phyloP scores from a whole-genome alignment of 2,329 filamentous ascomycete species.

The Rutstroemia sp. region DNA sequence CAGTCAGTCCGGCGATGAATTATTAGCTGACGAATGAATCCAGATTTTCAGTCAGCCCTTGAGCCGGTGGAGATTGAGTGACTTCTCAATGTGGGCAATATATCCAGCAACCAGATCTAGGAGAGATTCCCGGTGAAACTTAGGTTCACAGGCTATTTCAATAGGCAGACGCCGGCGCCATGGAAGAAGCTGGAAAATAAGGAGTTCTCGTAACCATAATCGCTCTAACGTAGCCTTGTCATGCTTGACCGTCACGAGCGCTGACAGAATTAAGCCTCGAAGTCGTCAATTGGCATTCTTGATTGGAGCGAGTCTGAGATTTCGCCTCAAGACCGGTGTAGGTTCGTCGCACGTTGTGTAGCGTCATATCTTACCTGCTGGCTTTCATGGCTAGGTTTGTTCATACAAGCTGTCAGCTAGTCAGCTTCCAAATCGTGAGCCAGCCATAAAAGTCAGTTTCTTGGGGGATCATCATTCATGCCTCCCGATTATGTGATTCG shows the following conservation, averaged over 20 bases:
- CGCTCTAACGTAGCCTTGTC: constrained; percentile 3
- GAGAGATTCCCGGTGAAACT: neutral
- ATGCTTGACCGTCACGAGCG: constrained; percentile 1
- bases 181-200: constrained; percentile 2
- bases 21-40: neutral
- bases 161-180: constrained; percentile 5
- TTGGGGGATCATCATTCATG: neutral
- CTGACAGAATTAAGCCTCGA: neutral
- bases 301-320: neutral
- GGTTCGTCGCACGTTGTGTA: neutral
- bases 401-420: neutral
- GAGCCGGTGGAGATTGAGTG: neutral
- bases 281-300: neutral
- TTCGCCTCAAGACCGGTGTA: constrained; percentile 8
- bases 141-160: constrained; percentile 23
- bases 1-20: neutral
- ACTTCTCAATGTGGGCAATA: neutral
- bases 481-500: neutral
- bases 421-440: neutral
- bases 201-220: neutral
- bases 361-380: neutral
- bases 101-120: neutral
- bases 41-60: neutral
- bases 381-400: neutral
- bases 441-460: neutral